Evolutionary conservation across 2,329 filamentous ascomycete genomes (phyloP).

Genomic region (Nemania sp.): DNA sequence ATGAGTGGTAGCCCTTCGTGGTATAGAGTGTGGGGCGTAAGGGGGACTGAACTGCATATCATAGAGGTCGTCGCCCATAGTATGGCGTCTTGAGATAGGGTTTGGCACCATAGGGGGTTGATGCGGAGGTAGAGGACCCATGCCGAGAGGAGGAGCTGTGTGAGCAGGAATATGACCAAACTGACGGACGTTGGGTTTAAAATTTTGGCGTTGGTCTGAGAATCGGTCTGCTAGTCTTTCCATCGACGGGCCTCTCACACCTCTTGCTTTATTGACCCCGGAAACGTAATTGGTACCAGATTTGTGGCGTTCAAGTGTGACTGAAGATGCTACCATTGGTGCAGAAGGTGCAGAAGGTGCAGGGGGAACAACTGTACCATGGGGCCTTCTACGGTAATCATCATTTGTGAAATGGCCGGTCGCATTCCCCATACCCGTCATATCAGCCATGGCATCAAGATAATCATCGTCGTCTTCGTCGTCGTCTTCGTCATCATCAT

Average conservation of each 20-base stretch:
- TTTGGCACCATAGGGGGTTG: constrained; percentile 35
- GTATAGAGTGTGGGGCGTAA: constrained; percentile 39
- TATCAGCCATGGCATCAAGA: constrained; percentile 43
- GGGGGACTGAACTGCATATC: constrained; percentile 39
- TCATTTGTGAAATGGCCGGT: constrained; percentile 65
- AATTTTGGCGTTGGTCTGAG: constrained; percentile 47
- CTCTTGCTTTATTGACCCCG: constrained; percentile 50
- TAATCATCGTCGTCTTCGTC: constrained; percentile 46
- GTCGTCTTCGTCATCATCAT: constrained; percentile 42
- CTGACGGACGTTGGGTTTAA: constrained; percentile 34
- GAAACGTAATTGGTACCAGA: constrained; percentile 49
- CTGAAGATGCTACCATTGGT: constrained; percentile 34
- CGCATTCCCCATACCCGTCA: constrained; percentile 55
- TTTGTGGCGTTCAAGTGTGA: constrained; percentile 44
- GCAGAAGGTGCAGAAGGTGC: constrained; percentile 38
- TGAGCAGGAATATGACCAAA: constrained; percentile 36
- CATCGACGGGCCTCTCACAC: constrained; percentile 48
- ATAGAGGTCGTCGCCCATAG: constrained; percentile 49
- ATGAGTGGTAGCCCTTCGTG: constrained; percentile 32
- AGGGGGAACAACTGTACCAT: constrained; percentile 44
- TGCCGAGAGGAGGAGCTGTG: constrained; percentile 35
- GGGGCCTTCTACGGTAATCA: constrained; percentile 53
- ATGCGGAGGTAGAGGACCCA: constrained; percentile 40
- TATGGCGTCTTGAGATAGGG: constrained; percentile 46
- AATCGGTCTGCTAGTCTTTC: constrained; percentile 58